phyloP scores from a whole-genome alignment of 2,329 filamentous ascomycete genomes.

The Bertia moriformis region DNA sequence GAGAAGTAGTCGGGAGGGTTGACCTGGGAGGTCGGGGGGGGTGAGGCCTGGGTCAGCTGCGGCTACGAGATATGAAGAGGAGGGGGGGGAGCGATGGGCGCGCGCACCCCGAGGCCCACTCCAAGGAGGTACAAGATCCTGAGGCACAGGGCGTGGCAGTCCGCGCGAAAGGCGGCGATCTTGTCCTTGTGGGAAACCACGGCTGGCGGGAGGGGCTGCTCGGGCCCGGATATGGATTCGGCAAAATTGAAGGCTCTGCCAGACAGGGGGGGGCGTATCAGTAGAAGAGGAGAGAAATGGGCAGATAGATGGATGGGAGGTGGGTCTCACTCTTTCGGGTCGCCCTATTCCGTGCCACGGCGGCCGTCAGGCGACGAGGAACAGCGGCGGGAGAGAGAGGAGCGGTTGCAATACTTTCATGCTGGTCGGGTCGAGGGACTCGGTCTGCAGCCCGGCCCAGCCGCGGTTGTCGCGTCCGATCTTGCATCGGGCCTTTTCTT shows the following conservation, averaged over 20 bases:
- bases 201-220: slow-evolving; percentile 61
- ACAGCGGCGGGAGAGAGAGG: no score
- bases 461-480: slow-evolving; percentile 74
- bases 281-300: not conserved
- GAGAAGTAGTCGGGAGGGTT: slow-evolving; percentile 37
- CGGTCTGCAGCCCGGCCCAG: slow-evolving; percentile 76
- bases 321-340: slow-evolving; percentile 66
- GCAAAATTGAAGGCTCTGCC: slow-evolving; percentile 92
- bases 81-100: slow-evolving; percentile 3
- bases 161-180: slow-evolving; percentile 50
- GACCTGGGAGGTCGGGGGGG: slow-evolving; percentile 14
- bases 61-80: slow-evolving; percentile 2
- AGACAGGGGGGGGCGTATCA: no score
- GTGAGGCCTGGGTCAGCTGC: not conserved
- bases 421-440: slow-evolving; percentile 71
- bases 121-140: slow-evolving; percentile 66
- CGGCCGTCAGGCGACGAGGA: not conserved
- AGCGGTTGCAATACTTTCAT: slow-evolving; percentile 47
- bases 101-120: slow-evolving; percentile 51
- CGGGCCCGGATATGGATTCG: slow-evolving; percentile 53
- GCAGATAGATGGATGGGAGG: not conserved
- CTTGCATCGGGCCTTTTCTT: slow-evolving; percentile 60
- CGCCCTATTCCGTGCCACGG: no score
- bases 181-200: slow-evolving; percentile 44
- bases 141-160: slow-evolving; percentile 60